Conservation (phyloP, 176 grass and related monocot species). For the Calamus simplicifolius region DNA sequence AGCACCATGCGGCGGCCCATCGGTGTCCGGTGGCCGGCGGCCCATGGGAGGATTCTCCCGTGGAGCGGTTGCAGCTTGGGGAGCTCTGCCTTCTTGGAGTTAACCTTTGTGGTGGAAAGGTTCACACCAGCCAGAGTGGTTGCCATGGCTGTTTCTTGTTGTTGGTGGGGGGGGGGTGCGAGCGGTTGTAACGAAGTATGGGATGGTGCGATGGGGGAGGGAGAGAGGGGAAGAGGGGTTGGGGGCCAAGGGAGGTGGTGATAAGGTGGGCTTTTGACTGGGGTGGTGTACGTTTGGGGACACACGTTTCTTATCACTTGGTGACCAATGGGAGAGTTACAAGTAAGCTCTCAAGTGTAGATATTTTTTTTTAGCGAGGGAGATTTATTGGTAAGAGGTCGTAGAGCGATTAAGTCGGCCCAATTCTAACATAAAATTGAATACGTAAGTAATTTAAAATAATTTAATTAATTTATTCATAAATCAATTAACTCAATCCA, state of each 20-base stretch:
- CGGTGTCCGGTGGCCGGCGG: background rate
- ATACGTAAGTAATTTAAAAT: too few relatives aligned
- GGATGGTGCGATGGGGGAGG: background rate
- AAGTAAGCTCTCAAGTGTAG: conserved; percentile 3
- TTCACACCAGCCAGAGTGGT: conserved; percentile 31
- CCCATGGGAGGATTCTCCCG: background rate
- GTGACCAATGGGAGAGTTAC: conserved; percentile 10
- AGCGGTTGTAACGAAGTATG: background rate
- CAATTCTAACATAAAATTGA: too few relatives aligned
- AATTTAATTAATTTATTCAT: too few relatives aligned
- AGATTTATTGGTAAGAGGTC: too few relatives aligned
- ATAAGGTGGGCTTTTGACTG: background rate
- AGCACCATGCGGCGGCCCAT: conserved; percentile 11
- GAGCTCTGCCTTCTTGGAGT: conserved; percentile 11
- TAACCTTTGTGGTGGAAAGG: conserved; percentile 32
- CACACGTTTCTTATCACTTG: conserved; percentile 43
- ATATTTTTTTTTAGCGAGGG: conserved; percentile 20
- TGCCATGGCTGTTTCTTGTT: conserved; percentile 29
- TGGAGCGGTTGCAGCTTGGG: conserved; percentile 10
- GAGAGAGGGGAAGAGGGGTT: background rate
- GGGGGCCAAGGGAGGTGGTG: background rate
- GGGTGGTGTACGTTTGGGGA: conserved; percentile 11
- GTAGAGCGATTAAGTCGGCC: too few relatives aligned
- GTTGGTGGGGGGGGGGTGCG: background rate
- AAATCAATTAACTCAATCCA: too few relatives aligned